A percentile compares a stretch with the other conserved stretches of the same genome.
Conservation (phyloP, 1,139 yeast species). For the Scheffersomyces titani region DNA sequence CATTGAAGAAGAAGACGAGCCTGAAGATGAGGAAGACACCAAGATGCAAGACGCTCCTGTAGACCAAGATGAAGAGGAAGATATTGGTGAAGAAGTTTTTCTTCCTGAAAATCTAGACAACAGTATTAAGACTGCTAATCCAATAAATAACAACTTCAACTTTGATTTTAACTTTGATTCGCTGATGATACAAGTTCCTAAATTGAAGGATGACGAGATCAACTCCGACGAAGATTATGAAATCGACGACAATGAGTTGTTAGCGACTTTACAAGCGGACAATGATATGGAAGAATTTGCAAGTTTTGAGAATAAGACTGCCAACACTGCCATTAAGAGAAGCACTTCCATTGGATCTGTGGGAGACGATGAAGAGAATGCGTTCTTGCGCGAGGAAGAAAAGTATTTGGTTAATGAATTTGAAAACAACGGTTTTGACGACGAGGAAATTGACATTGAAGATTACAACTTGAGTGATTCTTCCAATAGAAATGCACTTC, state of each 20-base stretch:
- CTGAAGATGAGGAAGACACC: constrained; percentile 11
- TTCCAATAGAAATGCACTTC: constrained; percentile 16
- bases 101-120: constrained; percentile 4
- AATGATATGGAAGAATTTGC: constrained; percentile 51
- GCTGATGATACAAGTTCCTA: constrained; percentile 48
- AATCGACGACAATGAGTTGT: constrained; percentile 69
- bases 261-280: constrained; percentile 69
- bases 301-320: constrained; percentile 14
- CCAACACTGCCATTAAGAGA: constrained; percentile 14
- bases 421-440: constrained; percentile 51
- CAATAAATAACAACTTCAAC: constrained; percentile 14
- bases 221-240: constrained; percentile 71
- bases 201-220: constrained; percentile 51
- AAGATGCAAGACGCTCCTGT: constrained; percentile 13
- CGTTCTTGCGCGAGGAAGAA: constrained; percentile 49
- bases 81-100: constrained; percentile 65
- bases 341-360: constrained; percentile 52
- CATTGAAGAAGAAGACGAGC: constrained; percentile 21
- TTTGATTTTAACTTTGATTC: constrained; percentile 41
- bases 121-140: constrained; percentile 2
- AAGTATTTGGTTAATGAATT: constrained; percentile 49
- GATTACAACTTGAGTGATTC: constrained; percentile 16
- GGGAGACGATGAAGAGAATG: constrained; percentile 49
- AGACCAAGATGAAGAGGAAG: constrained; percentile 50
- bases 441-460: constrained; percentile 22